Conservation (phyloP, 2,329 filamentous ascomycete genomes). For the Pseudogymnoascus sp. region DNA sequence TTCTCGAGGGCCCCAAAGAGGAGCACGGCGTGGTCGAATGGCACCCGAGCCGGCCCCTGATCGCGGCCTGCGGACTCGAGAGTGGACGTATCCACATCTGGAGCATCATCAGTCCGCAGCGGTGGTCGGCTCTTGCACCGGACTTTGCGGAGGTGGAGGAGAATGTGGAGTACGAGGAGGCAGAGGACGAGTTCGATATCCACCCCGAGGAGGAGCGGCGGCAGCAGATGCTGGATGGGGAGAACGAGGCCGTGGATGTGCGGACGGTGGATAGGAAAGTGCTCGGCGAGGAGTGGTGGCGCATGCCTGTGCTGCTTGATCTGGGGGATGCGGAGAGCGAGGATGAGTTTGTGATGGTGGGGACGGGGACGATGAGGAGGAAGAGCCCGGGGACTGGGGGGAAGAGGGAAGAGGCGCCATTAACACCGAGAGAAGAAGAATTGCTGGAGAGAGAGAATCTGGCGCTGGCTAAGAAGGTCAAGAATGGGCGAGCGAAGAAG, state of each 20-base stretch:
- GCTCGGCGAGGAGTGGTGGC: conserved; percentile 58
- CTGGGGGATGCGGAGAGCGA: conserved; percentile 92
- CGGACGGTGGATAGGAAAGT: conserved; percentile 60
- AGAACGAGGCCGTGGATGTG: conserved; percentile 92
- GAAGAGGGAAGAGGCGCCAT: conserved; percentile 44
- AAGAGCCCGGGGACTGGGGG: conserved; percentile 73
- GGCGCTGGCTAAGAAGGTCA: background rate
- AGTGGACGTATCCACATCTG: conserved; percentile 91
- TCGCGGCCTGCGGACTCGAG: conserved; percentile 88
- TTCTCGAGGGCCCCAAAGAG: conserved; percentile 92
- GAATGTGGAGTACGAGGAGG: conserved; percentile 93
- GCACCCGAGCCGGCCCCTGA: conserved; percentile 81
- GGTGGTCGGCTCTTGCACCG: conserved; percentile 93
- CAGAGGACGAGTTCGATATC: conserved; percentile 96
- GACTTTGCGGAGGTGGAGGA: conserved; percentile 98
- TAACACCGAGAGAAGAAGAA: background rate
- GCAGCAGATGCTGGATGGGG: conserved; percentile 78
- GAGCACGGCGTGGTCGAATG: conserved; percentile 96
- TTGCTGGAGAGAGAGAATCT: background rate
- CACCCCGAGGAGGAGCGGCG: conserved; percentile 92
- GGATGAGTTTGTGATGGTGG: conserved; percentile 69
- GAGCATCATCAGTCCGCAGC: conserved; percentile 90
- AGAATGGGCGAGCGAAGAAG: background rate
- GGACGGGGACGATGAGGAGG: conserved; percentile 75
- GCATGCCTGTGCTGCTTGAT: conserved; percentile 89